Evolutionary conservation across 1,284 basidiomycete species (phyloP).

Genomic region (Moniliophthora roreri): DNA sequence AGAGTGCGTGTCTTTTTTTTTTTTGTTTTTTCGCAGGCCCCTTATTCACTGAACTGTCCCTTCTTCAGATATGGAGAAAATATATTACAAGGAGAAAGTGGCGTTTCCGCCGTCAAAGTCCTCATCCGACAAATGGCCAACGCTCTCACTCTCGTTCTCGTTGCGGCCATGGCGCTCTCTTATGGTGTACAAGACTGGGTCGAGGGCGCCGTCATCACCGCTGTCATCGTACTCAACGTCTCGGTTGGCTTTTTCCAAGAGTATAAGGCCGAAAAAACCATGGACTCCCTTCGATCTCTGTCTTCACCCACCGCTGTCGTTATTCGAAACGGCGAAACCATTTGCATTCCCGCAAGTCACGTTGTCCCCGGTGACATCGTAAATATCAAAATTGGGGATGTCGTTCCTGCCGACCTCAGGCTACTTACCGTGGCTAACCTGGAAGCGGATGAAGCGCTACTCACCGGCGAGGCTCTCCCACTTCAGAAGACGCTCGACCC

Average conservation of each 20-base stretch:
- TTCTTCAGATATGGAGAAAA: slow-evolving; percentile 30
- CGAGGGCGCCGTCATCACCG: slow-evolving; percentile 64
- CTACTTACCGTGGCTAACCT: slow-evolving; percentile 39
- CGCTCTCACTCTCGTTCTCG: slow-evolving; percentile 38
- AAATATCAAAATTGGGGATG: slow-evolving; percentile 55
- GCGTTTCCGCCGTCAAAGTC: slow-evolving; percentile 32
- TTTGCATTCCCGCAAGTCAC: slow-evolving; percentile 52
- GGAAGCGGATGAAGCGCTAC: slow-evolving; percentile 65
- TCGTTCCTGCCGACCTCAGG: slow-evolving; percentile 55
- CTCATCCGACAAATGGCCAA: slow-evolving; percentile 37
- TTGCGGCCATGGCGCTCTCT: slow-evolving; percentile 62
- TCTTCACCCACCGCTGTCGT: slow-evolving; percentile 64
- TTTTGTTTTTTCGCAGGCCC: background rate
- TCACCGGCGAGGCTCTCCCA: slow-evolving; percentile 70
- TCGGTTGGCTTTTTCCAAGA: slow-evolving; percentile 54
- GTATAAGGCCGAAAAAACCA: slow-evolving; percentile 56
- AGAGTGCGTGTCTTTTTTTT: slow-evolving; percentile 1
- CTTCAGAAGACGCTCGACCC: slow-evolving; percentile 53
- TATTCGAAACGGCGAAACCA: slow-evolving; percentile 49
- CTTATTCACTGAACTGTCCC: background rate
- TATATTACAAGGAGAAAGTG: slow-evolving; percentile 30
- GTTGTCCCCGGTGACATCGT: slow-evolving; percentile 68
- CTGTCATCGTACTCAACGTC: slow-evolving; percentile 55
- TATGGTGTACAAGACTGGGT: slow-evolving; percentile 65
- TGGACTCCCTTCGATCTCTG: slow-evolving; percentile 56